These are phyloP conservation scores for Lentithecium fluviatile DNA, from an alignment of 495 filamentous ascomycete species.

Conservation along the genomic window DNA sequence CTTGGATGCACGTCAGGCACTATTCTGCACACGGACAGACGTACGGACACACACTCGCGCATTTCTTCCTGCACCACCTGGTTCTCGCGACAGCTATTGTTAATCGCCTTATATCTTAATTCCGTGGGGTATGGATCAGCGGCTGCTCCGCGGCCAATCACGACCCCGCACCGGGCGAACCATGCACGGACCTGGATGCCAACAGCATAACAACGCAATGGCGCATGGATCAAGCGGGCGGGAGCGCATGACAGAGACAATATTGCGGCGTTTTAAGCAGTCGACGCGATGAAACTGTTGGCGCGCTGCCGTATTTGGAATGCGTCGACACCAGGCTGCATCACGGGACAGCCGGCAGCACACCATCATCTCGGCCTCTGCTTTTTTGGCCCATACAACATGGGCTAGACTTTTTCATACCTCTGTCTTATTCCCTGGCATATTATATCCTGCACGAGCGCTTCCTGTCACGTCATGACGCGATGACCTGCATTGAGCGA, in stretches of 20 bases:
- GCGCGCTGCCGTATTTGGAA: slow-evolving; percentile 22
- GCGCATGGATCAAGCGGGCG: slow-evolving; percentile 24
- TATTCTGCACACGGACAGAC: neutral
- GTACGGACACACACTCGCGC: neutral
- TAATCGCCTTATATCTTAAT: slow-evolving; percentile 28
- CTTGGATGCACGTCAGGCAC: slow-evolving; percentile 3
- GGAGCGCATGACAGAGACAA: slow-evolving; percentile 25
- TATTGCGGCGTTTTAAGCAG: slow-evolving; percentile 15
- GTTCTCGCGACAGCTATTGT: slow-evolving; percentile 13
- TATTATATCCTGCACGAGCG: slow-evolving; percentile 7
- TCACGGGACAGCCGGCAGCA: neutral
- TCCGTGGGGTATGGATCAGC: slow-evolving; percentile 12
- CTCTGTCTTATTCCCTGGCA: neutral
- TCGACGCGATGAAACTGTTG: slow-evolving; percentile 11
- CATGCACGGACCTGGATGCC: slow-evolving; percentile 21
- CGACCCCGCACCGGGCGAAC: slow-evolving; percentile 3
- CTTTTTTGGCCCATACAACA: neutral
- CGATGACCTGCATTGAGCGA: slow-evolving; percentile 31
- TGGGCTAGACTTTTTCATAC: neutral
- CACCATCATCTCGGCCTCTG: neutral
- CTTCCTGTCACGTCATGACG: slow-evolving; percentile 15
- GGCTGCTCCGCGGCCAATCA: slow-evolving; percentile 16
- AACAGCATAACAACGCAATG: slow-evolving; percentile 26
- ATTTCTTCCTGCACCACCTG: slow-evolving; percentile 4
- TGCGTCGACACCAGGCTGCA: neutral